Conservation (phyloP, 352 stramenopile genomes). For the Globisporangium ultimum region DNA sequence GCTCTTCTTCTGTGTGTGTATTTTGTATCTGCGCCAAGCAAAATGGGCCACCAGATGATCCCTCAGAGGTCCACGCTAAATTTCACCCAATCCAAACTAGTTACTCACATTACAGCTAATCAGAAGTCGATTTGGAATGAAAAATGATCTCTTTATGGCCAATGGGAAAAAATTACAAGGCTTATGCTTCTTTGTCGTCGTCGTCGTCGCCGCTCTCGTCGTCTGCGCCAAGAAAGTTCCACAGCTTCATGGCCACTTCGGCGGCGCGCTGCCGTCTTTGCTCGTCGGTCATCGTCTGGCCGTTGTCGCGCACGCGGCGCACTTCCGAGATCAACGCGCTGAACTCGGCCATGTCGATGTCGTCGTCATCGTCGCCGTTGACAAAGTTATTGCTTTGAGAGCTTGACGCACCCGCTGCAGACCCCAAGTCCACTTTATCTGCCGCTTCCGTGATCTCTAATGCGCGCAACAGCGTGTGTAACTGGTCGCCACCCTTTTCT, state of each 20-base stretch:
- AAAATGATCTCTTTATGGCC: not conserved
- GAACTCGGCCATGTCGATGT: slow-evolving; percentile 61
- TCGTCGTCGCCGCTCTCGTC: slow-evolving; percentile 31
- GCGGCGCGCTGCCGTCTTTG: slow-evolving; percentile 63
- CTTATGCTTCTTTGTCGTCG: not conserved
- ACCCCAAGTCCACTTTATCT: not conserved
- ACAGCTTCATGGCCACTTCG: slow-evolving; percentile 77
- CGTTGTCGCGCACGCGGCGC: slow-evolving; percentile 54
- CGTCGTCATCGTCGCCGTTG: slow-evolving; percentile 23
- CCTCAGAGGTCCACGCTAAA: not conserved
- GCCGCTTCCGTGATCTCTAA: slow-evolving; percentile 34
- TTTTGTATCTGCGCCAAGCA: slow-evolving; percentile 2
- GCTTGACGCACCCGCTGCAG: not conserved
- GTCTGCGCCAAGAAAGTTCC: slow-evolving; percentile 52
- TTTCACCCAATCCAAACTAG: slow-evolving; percentile 21
- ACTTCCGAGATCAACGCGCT: slow-evolving; percentile 64
- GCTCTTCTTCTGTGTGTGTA: slow-evolving; percentile 5
- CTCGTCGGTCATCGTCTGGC: slow-evolving; percentile 47
- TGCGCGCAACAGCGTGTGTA: slow-evolving; percentile 44
- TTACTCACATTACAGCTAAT: not conserved
- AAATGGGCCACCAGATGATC: slow-evolving; percentile 3
- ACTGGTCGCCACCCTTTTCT: slow-evolving; percentile 27
- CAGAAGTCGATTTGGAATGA: not conserved
- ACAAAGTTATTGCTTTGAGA: not conserved
- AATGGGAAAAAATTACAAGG: not conserved